Evolutionary conservation across 1,284 basidiomycete species (phyloP).

Genomic region (Ustilago trichophora): DNA sequence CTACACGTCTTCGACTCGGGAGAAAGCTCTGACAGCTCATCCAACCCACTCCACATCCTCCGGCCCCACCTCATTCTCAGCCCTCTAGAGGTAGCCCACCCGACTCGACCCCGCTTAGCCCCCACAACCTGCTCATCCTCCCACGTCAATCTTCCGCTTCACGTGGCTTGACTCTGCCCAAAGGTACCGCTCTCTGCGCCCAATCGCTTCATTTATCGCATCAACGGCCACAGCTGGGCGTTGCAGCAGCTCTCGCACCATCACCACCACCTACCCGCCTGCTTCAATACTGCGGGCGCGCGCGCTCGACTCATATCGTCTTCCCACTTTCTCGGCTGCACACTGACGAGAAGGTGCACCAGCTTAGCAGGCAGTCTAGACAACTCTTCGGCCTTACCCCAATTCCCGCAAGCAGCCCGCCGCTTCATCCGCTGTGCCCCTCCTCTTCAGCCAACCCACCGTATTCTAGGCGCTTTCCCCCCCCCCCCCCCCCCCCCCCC

Average conservation of each 20-base stretch:
- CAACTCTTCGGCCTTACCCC: no score
- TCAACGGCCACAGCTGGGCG: not conserved
- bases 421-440: no score
- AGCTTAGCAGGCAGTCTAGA: not conserved
- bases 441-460: no score
- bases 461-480: no score
- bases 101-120: not conserved
- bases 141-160: not conserved
- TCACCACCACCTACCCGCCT: not conserved
- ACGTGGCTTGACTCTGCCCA: not conserved
- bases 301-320: not conserved
- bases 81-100: not conserved
- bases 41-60: not conserved
- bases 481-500: no score
- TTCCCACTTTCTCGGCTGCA: not conserved
- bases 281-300: not conserved
- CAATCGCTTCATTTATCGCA: not conserved
- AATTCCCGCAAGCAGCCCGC: no score
- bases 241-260: not conserved
- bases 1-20: not conserved
- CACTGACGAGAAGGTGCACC: not conserved
- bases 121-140: not conserved
- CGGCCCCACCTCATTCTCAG: conserved; percentile 2
- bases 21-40: conserved; percentile 4
- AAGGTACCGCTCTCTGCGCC: not conserved